Evolutionary conservation across 139 green algal species (phyloP), one percentile per base, ranked within the genome.

Genomic region (Raphidocelis subcapitata): DNA sequence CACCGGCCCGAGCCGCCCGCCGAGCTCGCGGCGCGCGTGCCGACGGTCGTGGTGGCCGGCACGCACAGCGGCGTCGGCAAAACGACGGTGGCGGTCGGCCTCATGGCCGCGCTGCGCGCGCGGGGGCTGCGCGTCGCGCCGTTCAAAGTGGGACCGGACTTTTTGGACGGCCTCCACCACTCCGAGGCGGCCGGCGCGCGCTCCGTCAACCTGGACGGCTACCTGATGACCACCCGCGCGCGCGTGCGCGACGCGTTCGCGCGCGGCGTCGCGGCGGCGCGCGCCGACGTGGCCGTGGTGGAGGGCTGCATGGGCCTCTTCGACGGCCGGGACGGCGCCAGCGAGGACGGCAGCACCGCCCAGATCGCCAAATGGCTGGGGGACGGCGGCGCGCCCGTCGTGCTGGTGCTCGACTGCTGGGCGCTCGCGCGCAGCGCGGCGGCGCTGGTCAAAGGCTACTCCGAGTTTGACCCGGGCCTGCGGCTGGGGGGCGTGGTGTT

Each of bases 231-330:
- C 61, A 67, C 44, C 35, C 74, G 75, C 46, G 78, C 90, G 49
- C 69, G 84, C 51, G 85, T 86, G 57, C 21, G 88, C 56, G 69
- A 59, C 8, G 73, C 59, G 2, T 91, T 93, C 52, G 62, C 72
- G 31, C 69, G 84, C 0, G n/a, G n/a, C n/a, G n/a, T n/a, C n/a
- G 54, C 71, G 8, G 76, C 79, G 21, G 69, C 61, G 2, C 79
- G 82, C 28, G 86, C 85, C 14, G 92, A 97, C 76, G 67, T 97
- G 21, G 86, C 82, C 0, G 74, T 97, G 5, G 77, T 97, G 20
- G 92, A 97, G 66, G 92, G 92, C 16, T 82, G 88, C 20, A 90
- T 88, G 80, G 92, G 92, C 12, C 79, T 97, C 2, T 97, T 88
- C 79, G 69, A 76, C 69, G 68, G 69, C 46, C 68, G 69, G 36